These are phyloP conservation scores for Pythium aphanidermatum DNA, from an alignment of 352 stramenopile species.

Conservation along the genomic window DNA sequence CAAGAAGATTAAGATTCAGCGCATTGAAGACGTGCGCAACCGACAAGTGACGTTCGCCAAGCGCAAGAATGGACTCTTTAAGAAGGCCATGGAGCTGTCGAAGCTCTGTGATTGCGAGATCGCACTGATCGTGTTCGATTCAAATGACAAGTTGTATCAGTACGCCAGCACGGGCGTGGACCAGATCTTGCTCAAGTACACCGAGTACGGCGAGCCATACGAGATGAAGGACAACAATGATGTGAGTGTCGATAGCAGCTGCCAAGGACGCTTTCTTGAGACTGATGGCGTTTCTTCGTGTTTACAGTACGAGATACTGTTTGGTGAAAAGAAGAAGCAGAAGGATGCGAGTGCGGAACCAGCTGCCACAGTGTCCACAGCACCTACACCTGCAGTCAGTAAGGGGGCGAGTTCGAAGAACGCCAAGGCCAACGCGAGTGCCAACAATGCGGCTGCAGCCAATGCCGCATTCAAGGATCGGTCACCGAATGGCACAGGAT, in stretches of 20 bases:
- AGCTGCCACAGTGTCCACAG: too few species aligned
- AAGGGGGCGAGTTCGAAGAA: too few species aligned
- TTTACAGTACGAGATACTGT: constrained; percentile 27
- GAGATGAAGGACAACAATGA: constrained; percentile 20
- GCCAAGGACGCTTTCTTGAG: too few species aligned
- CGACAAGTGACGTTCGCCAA: constrained; percentile 81
- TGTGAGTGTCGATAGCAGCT: too few species aligned
- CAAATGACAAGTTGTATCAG: constrained; percentile 82
- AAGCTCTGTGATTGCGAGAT: constrained; percentile 87
- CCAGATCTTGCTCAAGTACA: constrained; percentile 84
- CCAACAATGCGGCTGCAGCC: constrained; percentile 4
- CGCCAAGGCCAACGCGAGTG: constrained; percentile 10
- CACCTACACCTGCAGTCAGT: too few species aligned
- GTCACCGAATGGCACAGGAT: constrained; percentile 25
- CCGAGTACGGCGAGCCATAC: constrained; percentile 76
- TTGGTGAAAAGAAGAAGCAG: constrained; percentile 71
- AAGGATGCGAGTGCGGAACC: constrained; percentile 30
- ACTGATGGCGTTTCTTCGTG: too few species aligned
- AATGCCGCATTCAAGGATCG: constrained; percentile 23
- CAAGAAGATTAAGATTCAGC: constrained; percentile 88
- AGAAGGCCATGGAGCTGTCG: constrained; percentile 84
- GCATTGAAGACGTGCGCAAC: constrained; percentile 82
- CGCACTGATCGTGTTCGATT: constrained; percentile 83
- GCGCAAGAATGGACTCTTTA: constrained; percentile 82
- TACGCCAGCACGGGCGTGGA: constrained; percentile 80